These are phyloP conservation scores for Calonectria pseudoturangicola DNA, from an alignment of 2,329 filamentous ascomycete genomes.

Conservation along the genomic window DNA sequence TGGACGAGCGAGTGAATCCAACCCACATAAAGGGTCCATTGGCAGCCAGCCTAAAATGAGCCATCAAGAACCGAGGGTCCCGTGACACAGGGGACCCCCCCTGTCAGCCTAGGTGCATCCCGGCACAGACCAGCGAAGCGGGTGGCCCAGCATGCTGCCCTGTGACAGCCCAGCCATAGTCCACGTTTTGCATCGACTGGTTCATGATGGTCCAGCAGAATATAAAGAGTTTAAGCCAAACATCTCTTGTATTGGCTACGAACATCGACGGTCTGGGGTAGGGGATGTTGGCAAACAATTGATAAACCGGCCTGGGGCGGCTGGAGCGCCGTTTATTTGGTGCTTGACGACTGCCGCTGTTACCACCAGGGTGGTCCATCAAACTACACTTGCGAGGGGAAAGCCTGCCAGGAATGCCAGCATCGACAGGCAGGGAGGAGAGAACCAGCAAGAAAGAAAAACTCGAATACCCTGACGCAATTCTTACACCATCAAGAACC, in stretches of 20 bases:
- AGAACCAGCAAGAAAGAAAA: conserved; percentile 6
- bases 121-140: conserved; percentile 2
- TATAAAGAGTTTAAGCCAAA: conserved; percentile 29
- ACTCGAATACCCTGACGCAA: conserved; percentile 41
- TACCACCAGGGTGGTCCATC: conserved; percentile 12
- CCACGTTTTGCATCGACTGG: conserved; percentile 56
- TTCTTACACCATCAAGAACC: conserved; percentile 41
- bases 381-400: conserved; percentile 20
- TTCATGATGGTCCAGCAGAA: conserved; percentile 40
- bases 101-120: conserved; percentile 22
- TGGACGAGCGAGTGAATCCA: conserved; percentile 13
- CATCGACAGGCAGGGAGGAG: conserved; percentile 10
- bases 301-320: conserved; percentile 24
- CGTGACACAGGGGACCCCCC: conserved; percentile 28
- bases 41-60: conserved; percentile 26
- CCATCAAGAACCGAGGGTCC: conserved; percentile 27
- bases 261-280: conserved; percentile 51
- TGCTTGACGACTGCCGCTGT: conserved; percentile 2
- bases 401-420: neutral
- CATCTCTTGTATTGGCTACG: conserved; percentile 29
- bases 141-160: conserved; percentile 27
- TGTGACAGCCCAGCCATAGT: conserved; percentile 43
- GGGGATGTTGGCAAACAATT: conserved; percentile 26
- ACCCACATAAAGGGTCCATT: conserved; percentile 19
- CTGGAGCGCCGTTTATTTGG: conserved; percentile 28